Conservation (phyloP, 495 filamentous ascomycete species). For the Achaetomiella virescens region DNA sequence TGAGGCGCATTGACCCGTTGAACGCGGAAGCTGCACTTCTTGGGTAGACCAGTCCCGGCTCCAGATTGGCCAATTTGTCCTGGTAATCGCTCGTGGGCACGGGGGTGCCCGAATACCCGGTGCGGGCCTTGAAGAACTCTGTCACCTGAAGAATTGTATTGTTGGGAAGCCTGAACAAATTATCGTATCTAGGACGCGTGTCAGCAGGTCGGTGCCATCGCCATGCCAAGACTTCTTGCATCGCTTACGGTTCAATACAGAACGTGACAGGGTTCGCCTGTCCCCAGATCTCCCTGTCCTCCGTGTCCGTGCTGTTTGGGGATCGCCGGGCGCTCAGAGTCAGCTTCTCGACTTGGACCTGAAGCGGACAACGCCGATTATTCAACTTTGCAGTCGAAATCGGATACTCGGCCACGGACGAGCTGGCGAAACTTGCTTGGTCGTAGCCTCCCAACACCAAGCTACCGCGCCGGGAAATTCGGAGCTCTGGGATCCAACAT, state of each 20-base stretch:
- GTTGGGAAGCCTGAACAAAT: constrained; percentile 15
- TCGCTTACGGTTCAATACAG: constrained; percentile 22
- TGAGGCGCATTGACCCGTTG: constrained; percentile 14
- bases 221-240: no score
- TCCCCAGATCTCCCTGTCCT: constrained; percentile 3
- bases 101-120: neutral
- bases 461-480: constrained; percentile 12
- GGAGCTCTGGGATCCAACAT: constrained; percentile 16
- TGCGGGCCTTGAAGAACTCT: neutral
- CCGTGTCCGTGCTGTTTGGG: no score
- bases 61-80: constrained; percentile 11
- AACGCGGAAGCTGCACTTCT: constrained; percentile 3
- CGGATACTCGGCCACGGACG: no score
- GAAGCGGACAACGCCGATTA: constrained; percentile 14
- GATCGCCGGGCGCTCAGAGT: no score
- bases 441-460: constrained; percentile 18
- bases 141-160: neutral
- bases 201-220: neutral
- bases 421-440: constrained; percentile 6
- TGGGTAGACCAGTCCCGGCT: constrained; percentile 19
- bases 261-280: neutral
- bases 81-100: constrained; percentile 8
- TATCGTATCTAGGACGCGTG: constrained; percentile 16
- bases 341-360: constrained; percentile 10
- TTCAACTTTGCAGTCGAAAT: neutral